Base-by-base conservation (phyloP, 2,329 filamentous ascomycete genomes). In the Alternaria postmessia region DNA sequence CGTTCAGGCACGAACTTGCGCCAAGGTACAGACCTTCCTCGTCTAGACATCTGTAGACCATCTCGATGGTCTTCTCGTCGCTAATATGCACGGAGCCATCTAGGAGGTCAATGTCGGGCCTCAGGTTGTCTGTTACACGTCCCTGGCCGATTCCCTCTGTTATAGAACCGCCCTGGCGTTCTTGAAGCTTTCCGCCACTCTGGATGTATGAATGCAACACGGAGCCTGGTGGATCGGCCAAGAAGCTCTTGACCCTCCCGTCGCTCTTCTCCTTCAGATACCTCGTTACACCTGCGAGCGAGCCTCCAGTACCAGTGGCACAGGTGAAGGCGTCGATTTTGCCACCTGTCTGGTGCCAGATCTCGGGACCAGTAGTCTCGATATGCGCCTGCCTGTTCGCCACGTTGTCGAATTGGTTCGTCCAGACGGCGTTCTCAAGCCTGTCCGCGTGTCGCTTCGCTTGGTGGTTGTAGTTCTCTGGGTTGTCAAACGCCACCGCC, bases 81-180 rank as follows among this genome's bases (percentile, higher is more conserved):
- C 88, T 86, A 69, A 99, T 93, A 76, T 89, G 85, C 72, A 99
- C 75, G 36, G 93, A 92, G 59, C 90, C 94, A 80, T 98, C 95
- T 16, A 98, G 75, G 44, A 96, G 84, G 62, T 86, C 90, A 59
- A 99, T 86, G 73, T 99, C 95, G 4, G 91, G 91, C 79, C 88
- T 84, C 66, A 99, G 82, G 80, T 99, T 99, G 75, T 97, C 92
- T n/a, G 95, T 99, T 52, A 99, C 87, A 53, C 95, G 91, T 38
- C 95, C 95, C 82, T 98, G 95, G 20, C 95, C 95, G 73, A 99
- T 99, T 24, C 95, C 95, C 82, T 99, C 95, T 3, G 95, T 99
- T 81, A 99, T 98, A 74, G 91, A 95, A 55, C 91, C 89, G 9
- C 95, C 95, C 3, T 83, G 83, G 51, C 95, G 86, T 75, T 97